Base-by-base conservation (phyloP, 768 basidiomycete genomes). In the Leccinum sublutescens region DNA sequence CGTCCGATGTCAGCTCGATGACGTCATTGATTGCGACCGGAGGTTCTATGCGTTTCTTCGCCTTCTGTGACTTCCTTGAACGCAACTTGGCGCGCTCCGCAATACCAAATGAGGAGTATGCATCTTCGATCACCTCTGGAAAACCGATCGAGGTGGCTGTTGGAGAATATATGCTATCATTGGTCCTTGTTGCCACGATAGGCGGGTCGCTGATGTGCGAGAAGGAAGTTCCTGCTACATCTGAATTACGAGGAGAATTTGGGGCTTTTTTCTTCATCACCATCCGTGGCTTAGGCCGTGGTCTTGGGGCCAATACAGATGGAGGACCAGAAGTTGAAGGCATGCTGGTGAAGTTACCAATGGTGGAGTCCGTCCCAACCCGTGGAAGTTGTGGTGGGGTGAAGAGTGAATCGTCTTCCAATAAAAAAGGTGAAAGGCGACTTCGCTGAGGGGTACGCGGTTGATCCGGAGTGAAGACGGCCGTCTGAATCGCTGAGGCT, bases 71-170 rank as follows among this genome's bases (percentile, higher is more conserved):
- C 21, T 68, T 75, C 23, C 83, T 72, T 57, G 80, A 76, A 17
- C 84, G 82, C 70, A 76, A 82, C 64, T 85, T 85, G 52, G 84
- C 80, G 17, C 84, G 77, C 45, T 85, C 84, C n/a, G 84, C 83
- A 25, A 84, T 83, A 61, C 70, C 79, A 47, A 74, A 64, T 5
- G 68, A 64, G 49, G 62, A 67, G 38, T 67, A 66, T 27, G 29
- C 38, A 40, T 73, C 70, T 0, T 56, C 68, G 9, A 51, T n/a
- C 2, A 11, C n/a, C 11, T 59, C 63, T 6, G 64, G 60, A 31
- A 62, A 29, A 34, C 19, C 48, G n/a, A 59, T 40, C 1, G 71
- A 61, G 1, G 62, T 50, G 7, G 49, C 9, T 1, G 64, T 58
- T n/a, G 57, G 61, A 56, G 64, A 54, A 43, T 50, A 51, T 51